A percentile compares a stretch with the other conserved stretches of the same genome.
These are phyloP conservation scores for Aspergillus chevalieri DNA, from an alignment of 2,329 filamentous ascomycete genomes.

Conservation along the genomic window DNA sequence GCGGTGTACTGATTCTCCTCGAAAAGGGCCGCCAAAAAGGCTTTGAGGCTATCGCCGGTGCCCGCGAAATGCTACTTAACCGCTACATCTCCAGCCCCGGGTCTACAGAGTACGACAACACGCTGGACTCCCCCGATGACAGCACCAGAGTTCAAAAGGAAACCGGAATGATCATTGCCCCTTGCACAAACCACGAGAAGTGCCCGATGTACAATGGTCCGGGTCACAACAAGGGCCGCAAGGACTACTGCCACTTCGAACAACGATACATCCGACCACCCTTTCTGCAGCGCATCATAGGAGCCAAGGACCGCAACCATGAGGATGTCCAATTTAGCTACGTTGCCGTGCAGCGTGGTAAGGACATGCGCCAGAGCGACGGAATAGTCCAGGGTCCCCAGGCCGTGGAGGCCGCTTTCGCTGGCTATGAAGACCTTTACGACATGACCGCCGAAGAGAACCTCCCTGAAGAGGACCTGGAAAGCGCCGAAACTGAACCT, in stretches of 20 bases:
- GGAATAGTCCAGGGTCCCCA: conserved; percentile 47
- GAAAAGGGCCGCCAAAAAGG: conserved; percentile 89
- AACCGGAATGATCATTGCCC: conserved; percentile 56
- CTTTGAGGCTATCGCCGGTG: conserved; percentile 85
- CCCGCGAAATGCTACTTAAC: conserved; percentile 70
- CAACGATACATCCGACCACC: conserved; percentile 81
- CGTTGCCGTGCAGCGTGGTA: conserved; percentile 73
- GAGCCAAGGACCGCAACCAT: conserved; percentile 64
- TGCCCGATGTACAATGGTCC: conserved; percentile 82
- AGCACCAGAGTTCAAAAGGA: conserved; percentile 41
- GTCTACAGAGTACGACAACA: conserved; percentile 37
- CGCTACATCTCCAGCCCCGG: conserved; percentile 62
- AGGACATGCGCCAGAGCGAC: conserved; percentile 46
- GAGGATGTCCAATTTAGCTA: conserved; percentile 92
- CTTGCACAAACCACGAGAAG: conserved; percentile 77
- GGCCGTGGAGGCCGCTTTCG: conserved; percentile 62
- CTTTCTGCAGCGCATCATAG: conserved; percentile 73
- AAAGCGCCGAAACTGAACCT: conserved; percentile 1
- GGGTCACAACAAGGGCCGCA: conserved; percentile 66
- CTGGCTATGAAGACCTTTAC: conserved; percentile 58
- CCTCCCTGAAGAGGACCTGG: not conserved
- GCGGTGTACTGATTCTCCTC: conserved; percentile 77
- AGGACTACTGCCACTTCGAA: conserved; percentile 84
- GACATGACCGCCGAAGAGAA: conserved; percentile 15
- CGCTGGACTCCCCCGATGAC: conserved; percentile 26